These are phyloP conservation scores for Bipolaris oryzae DNA, from an alignment of 2,329 filamentous ascomycete genomes.

Conservation along the genomic window DNA sequence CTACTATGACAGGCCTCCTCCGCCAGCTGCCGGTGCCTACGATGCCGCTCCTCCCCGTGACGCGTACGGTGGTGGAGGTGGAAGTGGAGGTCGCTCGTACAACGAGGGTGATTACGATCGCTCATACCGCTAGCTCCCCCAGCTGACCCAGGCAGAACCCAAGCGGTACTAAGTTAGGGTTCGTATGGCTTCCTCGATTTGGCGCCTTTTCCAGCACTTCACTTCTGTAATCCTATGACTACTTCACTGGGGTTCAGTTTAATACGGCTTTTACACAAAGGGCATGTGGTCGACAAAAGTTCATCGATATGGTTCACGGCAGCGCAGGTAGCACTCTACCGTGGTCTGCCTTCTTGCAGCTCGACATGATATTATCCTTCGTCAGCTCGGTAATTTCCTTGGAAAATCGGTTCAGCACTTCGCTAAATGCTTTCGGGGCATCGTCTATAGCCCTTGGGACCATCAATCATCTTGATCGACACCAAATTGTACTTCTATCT, in stretches of 20 bases:
- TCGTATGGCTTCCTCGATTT: constrained; percentile 33
- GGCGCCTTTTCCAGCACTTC: constrained; percentile 36
- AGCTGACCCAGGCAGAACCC: constrained; percentile 46
- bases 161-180: constrained; percentile 45
- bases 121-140: constrained; percentile 43
- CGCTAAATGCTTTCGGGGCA: constrained; percentile 47
- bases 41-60: constrained; percentile 48
- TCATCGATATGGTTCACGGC: constrained; percentile 46
- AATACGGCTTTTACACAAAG: constrained; percentile 46
- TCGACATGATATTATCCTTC: constrained; percentile 44
- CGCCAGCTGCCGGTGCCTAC: constrained; percentile 43
- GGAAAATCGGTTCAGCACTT: constrained; percentile 48
- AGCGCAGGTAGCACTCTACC: constrained; percentile 42
- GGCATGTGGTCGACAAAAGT: constrained; percentile 50
- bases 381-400: constrained; percentile 52
- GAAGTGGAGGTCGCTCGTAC: constrained; percentile 47
- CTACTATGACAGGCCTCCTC: constrained; percentile 61
- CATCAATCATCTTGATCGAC: constrained; percentile 49
- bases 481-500: constrained; percentile 54
- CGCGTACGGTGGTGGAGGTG: constrained; percentile 43
- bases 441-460: constrained; percentile 42
- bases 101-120: constrained; percentile 56
- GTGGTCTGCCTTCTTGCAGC: constrained; percentile 43
- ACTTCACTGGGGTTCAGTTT: constrained; percentile 46
- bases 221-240: constrained; percentile 46